Percentiles rank a stretch among this genome's conserved stretches.
Conservation (phyloP, 495 filamentous ascomycete species). For the Aspergillus baeticus region DNA sequence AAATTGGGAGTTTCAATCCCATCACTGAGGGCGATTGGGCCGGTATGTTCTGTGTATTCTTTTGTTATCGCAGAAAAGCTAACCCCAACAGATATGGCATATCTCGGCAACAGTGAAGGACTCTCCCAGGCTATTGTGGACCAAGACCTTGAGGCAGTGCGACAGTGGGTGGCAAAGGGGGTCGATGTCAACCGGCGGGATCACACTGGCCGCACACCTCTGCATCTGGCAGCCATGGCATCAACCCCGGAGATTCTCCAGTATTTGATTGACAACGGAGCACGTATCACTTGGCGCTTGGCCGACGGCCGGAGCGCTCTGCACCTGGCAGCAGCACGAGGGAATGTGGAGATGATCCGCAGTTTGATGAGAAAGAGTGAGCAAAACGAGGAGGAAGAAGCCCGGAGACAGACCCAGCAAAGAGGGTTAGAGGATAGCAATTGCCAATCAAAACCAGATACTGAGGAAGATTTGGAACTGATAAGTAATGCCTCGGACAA, state of each 20-base stretch:
- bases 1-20: slow-evolving; percentile 70
- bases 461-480: slow-evolving; percentile 29
- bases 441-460: not conserved
- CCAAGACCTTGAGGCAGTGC: slow-evolving; percentile 60
- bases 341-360: slow-evolving; percentile 64
- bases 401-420: slow-evolving; percentile 40
- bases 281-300: slow-evolving; percentile 66
- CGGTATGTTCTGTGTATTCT: slow-evolving; percentile 46
- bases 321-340: slow-evolving; percentile 71
- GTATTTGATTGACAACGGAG: slow-evolving; percentile 65
- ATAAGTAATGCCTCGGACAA: slow-evolving; percentile 21
- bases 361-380: slow-evolving; percentile 68
- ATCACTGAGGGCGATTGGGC: slow-evolving; percentile 82
- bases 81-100: slow-evolving; percentile 53
- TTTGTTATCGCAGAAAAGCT: not conserved
- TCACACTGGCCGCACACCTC: slow-evolving; percentile 73
- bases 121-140: slow-evolving; percentile 78
- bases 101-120: slow-evolving; percentile 66
- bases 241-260: slow-evolving; percentile 69
- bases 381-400: slow-evolving; percentile 66
- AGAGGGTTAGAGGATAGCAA: too few relatives aligned
- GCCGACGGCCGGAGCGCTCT: slow-evolving; percentile 77
- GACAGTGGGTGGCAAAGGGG: slow-evolving; percentile 64
- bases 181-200: slow-evolving; percentile 66
- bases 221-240: slow-evolving; percentile 69